Evolutionary conservation across 345 rosid genomes (phyloP).

Genomic region (Syzygium jambos): DNA sequence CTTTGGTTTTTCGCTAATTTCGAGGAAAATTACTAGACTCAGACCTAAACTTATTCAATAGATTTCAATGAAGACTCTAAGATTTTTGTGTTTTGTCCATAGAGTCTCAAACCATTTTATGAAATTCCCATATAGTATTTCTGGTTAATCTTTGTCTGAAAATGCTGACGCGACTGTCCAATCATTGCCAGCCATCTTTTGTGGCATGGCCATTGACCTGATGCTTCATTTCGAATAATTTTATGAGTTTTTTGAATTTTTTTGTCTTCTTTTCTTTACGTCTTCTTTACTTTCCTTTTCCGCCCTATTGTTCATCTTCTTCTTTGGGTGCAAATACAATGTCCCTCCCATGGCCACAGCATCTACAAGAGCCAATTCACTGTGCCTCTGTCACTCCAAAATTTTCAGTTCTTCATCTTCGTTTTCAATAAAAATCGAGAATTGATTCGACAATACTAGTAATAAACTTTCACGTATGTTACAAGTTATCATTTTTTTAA

Average conservation of each 20-base stretch:
- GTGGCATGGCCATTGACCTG: rapidly evolving
- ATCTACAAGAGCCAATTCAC: background rate
- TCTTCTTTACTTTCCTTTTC: background rate
- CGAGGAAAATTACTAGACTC: background rate
- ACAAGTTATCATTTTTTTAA: background rate
- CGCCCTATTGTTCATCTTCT: background rate
- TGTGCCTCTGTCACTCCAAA: background rate
- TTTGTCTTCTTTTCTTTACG: background rate
- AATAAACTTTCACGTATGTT: background rate
- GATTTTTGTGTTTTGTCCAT: background rate
- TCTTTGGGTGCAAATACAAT: background rate
- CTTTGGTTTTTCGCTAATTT: background rate
- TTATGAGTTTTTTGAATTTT: background rate
- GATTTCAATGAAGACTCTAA: background rate
- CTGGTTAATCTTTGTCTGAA: too few relatives aligned
- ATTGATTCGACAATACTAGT: background rate
- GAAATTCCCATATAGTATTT: background rate
- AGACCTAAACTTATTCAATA: too few relatives aligned
- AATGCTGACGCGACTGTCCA: too few relatives aligned
- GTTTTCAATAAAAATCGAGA: background rate
- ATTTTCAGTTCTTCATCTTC: background rate
- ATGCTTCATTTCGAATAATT: background rate
- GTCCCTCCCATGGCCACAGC: background rate
- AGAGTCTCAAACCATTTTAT: background rate
- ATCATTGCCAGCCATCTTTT: rapidly evolving